Base-by-base conservation (phyloP, 2,329 filamentous ascomycete species). In the Fusarium sp. region DNA sequence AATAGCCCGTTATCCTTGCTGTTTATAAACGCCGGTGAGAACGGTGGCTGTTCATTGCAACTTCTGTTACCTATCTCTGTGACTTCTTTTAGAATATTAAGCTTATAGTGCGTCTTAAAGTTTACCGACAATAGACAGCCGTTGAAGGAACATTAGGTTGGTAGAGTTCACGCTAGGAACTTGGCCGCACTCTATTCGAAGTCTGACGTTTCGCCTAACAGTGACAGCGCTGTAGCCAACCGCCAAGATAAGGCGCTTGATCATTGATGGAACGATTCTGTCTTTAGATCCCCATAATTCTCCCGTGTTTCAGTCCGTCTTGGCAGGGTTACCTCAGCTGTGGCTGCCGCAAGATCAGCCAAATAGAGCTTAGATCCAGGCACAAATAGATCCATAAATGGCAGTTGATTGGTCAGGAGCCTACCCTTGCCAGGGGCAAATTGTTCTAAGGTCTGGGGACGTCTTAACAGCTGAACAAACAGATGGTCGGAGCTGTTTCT, bases 241-340 rank as follows among this genome's bases (percentile, higher is more conserved):
- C 18, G 34, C 34, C 34, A 38, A n/a, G 34, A 38, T 38, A n/a
- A 38, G 10, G 34, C 10, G 3, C 20, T n/a, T 29, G 24, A n/a
- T 46, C 24, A 46, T 46, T 46, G 44, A 46, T 46, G 44, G 44
- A 46, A 27, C 16, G 16, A n/a, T 46, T 25, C 4, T 24, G 15
- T 22, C 34, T 16, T n/a, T 29, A 24, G 12, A 8, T 27, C 6
- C 14, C 44, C 12, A 46, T 18, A 46, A 46, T 46, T 46, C 44
- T 46, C 24, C 44, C 24, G 44, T n/a, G 44, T 46, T 25, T 46
- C 44, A 46, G 44, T 8, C 25, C 24, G 6, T 27, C 44, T 46
- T 29, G 44, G 44, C 44, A n/a, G 16, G 8, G 25, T 27, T 27
- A n/a, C 24, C 25, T 46, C 25, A 46, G 44, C 44, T 46, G 44